Conservation (phyloP, 179 eudicot species). For the Sideroxylon spinosum region DNA sequence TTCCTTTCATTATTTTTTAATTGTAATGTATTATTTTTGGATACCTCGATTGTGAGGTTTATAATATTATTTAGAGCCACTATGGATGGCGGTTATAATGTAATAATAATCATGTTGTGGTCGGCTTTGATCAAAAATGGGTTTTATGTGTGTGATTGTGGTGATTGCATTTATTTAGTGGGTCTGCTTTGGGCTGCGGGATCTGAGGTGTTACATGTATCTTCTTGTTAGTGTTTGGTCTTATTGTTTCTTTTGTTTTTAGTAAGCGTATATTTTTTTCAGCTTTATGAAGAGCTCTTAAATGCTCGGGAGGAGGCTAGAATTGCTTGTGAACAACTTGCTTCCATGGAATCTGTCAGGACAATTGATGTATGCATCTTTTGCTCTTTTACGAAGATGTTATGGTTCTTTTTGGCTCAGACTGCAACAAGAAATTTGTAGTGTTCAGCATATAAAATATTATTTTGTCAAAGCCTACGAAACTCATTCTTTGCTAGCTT, state of each 20-base stretch:
- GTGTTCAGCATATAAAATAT: neutral
- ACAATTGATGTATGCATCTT: constrained; percentile 32
- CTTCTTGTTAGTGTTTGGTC: neutral
- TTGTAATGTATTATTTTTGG: too few species aligned
- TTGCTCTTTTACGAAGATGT: neutral
- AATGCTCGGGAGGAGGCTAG: constrained; percentile 61
- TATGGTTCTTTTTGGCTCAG: neutral
- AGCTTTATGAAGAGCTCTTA: constrained; percentile 62
- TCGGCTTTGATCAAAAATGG: too few species aligned
- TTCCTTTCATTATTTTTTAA: too few species aligned
- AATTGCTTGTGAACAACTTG: constrained; percentile 42
- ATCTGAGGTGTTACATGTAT: neutral
- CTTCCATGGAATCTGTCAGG: constrained; percentile 27
- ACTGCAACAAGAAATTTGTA: neutral
- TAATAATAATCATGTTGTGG: too few species aligned
- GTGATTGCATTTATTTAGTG: too few species aligned
- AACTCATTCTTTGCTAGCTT: constrained; percentile 21
- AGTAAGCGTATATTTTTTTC: neutral
- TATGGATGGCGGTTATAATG: too few species aligned
- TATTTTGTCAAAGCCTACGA: neutral
- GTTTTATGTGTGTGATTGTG: too few species aligned
- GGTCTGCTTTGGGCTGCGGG: too few species aligned
- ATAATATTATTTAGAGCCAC: too few species aligned
- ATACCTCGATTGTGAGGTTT: too few species aligned
- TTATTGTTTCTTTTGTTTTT: neutral